phyloP scores from a whole-genome alignment of 192 early-diverging fungal species.

The Podila minutissima region DNA sequence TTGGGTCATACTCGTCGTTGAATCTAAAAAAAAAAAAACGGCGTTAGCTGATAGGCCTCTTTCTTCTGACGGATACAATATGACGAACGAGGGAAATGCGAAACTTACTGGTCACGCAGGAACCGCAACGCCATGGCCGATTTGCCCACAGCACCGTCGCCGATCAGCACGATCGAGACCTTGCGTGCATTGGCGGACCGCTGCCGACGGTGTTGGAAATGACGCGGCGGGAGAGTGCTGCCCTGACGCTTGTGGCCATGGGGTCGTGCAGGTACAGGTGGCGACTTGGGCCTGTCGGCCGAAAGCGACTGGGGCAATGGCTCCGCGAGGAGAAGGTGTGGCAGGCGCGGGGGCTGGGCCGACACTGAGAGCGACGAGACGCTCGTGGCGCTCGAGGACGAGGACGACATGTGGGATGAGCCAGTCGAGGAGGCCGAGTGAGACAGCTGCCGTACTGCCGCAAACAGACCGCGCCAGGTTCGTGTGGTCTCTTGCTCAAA shows the following conservation, averaged over 20 bases:
- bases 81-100: background rate
- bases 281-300: background rate
- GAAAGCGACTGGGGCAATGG: no score
- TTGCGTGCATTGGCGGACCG: conserved; percentile 7
- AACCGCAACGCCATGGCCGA: conserved; percentile 86
- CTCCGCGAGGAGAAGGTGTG: no score
- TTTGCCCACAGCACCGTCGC: conserved; percentile 67
- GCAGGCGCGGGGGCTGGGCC: background rate
- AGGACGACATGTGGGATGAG: conserved; percentile 13
- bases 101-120: conserved; percentile 76
- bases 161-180: conserved; percentile 36
- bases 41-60: no score
- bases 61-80: background rate
- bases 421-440: conserved; percentile 17
- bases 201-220: background rate
- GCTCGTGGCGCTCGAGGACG: conserved; percentile 1
- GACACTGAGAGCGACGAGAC: conserved; percentile 1
- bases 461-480: conserved; percentile 23
- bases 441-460: conserved; percentile 24
- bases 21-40: conserved; percentile 52
- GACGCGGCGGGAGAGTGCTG: background rate
- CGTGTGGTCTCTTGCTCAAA: conserved; percentile 10
- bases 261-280: background rate
- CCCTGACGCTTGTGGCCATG: background rate
- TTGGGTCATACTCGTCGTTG: conserved; percentile 19